Evolutionary conservation across 495 filamentous ascomycete species (phyloP).

Genomic region (Jackrogersella multiformis): DNA sequence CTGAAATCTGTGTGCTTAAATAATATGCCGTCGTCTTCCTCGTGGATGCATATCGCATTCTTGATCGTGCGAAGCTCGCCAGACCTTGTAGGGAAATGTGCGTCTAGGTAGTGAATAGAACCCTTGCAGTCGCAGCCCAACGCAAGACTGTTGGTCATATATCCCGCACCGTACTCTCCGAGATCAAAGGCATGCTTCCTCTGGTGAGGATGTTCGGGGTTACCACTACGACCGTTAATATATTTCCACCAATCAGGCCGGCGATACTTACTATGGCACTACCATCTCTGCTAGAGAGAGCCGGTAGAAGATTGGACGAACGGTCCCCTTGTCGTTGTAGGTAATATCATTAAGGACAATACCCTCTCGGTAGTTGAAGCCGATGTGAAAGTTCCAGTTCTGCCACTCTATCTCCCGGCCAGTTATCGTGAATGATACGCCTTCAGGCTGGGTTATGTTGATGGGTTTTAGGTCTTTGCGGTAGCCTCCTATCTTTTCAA

Average conservation of each 20-base stretch:
- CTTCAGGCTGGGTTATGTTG: slow-evolving; percentile 93
- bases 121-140: slow-evolving; percentile 97
- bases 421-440: slow-evolving; percentile 87
- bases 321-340: slow-evolving; percentile 85
- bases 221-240: slow-evolving; percentile 60
- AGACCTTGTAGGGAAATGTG: slow-evolving; percentile 82
- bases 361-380: slow-evolving; percentile 96
- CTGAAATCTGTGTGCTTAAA: slow-evolving; percentile 98
- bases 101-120: slow-evolving; percentile 88
- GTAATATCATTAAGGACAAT: slow-evolving; percentile 92
- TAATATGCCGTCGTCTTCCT: slow-evolving; percentile 91
- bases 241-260: not conserved
- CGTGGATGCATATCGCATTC: slow-evolving; percentile 97
- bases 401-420: slow-evolving; percentile 88
- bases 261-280: slow-evolving; percentile 73
- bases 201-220: slow-evolving; percentile 91
- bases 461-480: slow-evolving; percentile 88
- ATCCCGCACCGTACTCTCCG: slow-evolving; percentile 92
- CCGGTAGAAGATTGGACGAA: slow-evolving; percentile 86
- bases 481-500: slow-evolving; percentile 80
- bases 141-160: slow-evolving; percentile 92
- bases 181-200: slow-evolving; percentile 95
- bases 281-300: slow-evolving; percentile 97
- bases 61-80: slow-evolving; percentile 83
- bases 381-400: slow-evolving; percentile 93